A percentile compares a stretch with the other conserved stretches of the same genome.
phyloP scores from a whole-genome alignment of 2,329 filamentous ascomycete genomes.

The Curvularia sp. region DNA sequence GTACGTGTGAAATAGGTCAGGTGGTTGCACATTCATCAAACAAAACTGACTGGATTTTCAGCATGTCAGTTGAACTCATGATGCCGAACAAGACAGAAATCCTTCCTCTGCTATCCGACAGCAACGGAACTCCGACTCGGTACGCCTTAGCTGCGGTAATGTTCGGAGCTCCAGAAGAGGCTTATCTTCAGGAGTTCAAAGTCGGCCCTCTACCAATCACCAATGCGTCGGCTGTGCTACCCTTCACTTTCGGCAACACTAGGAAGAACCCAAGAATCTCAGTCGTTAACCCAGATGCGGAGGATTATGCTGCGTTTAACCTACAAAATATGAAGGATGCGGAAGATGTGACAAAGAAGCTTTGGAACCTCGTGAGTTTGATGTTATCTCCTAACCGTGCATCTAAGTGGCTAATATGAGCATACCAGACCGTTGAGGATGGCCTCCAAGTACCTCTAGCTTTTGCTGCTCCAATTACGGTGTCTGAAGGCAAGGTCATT shows the following conservation, averaged over 20 bases:
- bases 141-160: constrained; percentile 3
- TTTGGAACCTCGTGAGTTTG: constrained; percentile 4
- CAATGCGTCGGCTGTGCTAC: neutral
- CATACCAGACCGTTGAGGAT: neutral
- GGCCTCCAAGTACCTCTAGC: constrained; percentile 1
- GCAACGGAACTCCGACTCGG: neutral
- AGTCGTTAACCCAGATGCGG: neutral
- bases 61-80: constrained; percentile 5
- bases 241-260: constrained; percentile 4
- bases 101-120: neutral
- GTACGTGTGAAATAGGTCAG: neutral
- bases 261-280: neutral
- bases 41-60: neutral
- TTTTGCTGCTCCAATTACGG: constrained; percentile 2
- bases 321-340: constrained; percentile 4
- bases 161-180: constrained; percentile 5
- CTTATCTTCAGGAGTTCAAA: constrained; percentile 5
- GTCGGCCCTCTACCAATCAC: constrained; percentile 4
- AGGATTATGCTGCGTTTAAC: neutral
- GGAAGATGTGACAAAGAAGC: constrained; percentile 1
- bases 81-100: constrained; percentile 3
- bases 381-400: neutral
- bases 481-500: constrained; percentile 1
- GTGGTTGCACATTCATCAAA: neutral
- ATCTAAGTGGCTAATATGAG: neutral